Base-by-base conservation (phyloP, 2,329 filamentous ascomycete genomes). In the Colletotrichum nymphaeae region DNA sequence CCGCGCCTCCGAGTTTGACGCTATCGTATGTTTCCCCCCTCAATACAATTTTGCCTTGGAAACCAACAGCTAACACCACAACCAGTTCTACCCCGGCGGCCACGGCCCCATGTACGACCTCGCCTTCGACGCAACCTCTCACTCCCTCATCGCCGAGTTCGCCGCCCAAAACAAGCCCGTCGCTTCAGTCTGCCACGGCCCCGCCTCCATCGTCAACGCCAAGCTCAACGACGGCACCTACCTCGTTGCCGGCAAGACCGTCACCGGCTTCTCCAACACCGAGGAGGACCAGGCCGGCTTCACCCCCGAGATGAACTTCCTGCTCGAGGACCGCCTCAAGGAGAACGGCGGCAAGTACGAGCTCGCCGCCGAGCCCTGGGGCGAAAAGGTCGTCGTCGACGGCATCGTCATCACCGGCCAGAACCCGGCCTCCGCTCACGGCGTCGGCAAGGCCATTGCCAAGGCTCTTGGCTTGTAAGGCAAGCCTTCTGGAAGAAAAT, bases 41-140 rank as follows among this genome's bases (percentile, higher is more conserved):
- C 19, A 3, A 4, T 9, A 8, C 42, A 19, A 4, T 49, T 4
- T 7, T n/a, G 4, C 19, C 42, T n/a, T 0, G 1, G 19, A 8
- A 46, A 9, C 19, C 32, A 5, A n/a, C 7, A n/a, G 8, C 42
- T 49, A 11, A 49, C 19, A n/a, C 19, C 7, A 1, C 19, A 19
- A 9, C 19, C 42, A 49, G 42, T 89, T 89, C 80, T 89, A 85
- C 82, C 88, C 88, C 1, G 89, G 89, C 74, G 89, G 89, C 64
- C 88, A 90, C 83, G 89, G 88, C 72, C 88, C 92, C 77, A 92
- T 94, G 90, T 93, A 88, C 81, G 92, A 94, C 79, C 88, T 94
- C 22, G 87, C 87, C 67, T 83, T 84, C 69, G 88, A 92, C 78
- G 75, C 83, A 24, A 84, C 85, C n/a, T 91, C 88, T 30, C 88